A percentile compares a stretch with the other conserved stretches of the same genome.
Evolutionary conservation across 306 rosid genomes (phyloP).

Genomic region (Vigna radiata): DNA sequence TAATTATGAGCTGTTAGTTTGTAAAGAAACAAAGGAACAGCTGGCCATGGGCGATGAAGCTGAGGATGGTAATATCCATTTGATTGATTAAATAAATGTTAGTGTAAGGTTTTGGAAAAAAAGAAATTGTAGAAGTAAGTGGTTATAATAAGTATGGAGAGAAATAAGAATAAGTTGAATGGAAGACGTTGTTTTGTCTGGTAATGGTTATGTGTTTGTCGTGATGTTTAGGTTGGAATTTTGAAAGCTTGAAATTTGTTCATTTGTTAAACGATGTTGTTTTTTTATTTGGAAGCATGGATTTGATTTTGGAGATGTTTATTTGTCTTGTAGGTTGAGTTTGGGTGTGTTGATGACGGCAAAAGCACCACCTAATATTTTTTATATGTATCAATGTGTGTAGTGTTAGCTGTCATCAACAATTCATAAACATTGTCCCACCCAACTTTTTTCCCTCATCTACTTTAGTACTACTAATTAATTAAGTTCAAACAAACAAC

Average conservation of each 20-base stretch:
- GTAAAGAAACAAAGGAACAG: conserved; percentile 17
- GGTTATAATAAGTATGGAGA: not conserved
- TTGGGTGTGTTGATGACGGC: conserved; percentile 33
- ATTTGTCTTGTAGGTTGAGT: conserved; percentile 34
- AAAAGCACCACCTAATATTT: conserved; percentile 26
- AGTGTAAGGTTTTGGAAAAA: no score
- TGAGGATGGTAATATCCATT: not conserved
- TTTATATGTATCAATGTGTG: conserved; percentile 11
- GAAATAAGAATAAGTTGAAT: not conserved
- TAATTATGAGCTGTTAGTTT: conserved; percentile 1
- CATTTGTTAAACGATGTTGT: conserved; percentile 4
- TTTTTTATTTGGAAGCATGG: conserved; percentile 21
- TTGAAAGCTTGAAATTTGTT: conserved; percentile 22
- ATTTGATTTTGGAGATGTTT: conserved; percentile 21
- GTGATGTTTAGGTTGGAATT: not conserved
- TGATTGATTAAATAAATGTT: no score
- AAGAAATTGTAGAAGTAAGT: no score
- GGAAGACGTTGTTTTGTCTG: not conserved
- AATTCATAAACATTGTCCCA: not conserved
- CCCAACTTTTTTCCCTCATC: not conserved
- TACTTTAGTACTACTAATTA: no score
- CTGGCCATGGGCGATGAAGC: not conserved
- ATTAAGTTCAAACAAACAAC: not conserved
- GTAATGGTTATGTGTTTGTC: conserved; percentile 17
- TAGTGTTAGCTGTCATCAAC: conserved; percentile 40